These are phyloP conservation scores for Phytophthora pseudosyringae DNA, from an alignment of 352 stramenopile species.

Conservation along the genomic window DNA sequence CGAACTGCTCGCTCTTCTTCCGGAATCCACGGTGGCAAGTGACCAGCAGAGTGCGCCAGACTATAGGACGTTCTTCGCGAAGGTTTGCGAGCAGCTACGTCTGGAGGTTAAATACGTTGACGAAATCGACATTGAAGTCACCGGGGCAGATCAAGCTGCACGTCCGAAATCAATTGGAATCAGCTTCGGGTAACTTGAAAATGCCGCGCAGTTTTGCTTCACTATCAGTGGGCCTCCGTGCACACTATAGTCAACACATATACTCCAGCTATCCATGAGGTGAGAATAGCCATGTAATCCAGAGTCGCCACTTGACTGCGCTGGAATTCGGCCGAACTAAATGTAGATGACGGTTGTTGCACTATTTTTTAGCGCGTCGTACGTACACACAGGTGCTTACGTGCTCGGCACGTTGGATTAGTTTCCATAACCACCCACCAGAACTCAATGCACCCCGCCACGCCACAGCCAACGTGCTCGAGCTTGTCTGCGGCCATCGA, in stretches of 20 bases:
- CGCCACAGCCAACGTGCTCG: background rate
- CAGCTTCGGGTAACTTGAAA: slow-evolving; percentile 6
- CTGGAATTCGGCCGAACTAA: slow-evolving; percentile 15
- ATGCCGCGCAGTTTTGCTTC: slow-evolving; percentile 18
- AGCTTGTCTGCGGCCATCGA: slow-evolving; percentile 26
- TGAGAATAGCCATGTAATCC: slow-evolving; percentile 7
- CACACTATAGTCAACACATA: background rate
- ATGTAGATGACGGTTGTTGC: slow-evolving; percentile 24
- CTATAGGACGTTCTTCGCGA: slow-evolving; percentile 14
- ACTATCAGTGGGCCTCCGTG: background rate
- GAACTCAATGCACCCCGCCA: slow-evolving; percentile 11
- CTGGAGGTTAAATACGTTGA: slow-evolving; percentile 6
- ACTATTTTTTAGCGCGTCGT: slow-evolving; percentile 2
- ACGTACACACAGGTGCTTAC: background rate
- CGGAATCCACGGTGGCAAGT: background rate
- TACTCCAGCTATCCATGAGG: background rate
- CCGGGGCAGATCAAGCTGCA: background rate
- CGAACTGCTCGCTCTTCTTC: slow-evolving; percentile 11
- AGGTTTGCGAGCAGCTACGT: slow-evolving; percentile 19
- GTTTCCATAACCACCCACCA: background rate
- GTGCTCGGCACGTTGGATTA: background rate
- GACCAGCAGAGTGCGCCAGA: background rate
- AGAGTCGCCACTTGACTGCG: slow-evolving; percentile 12
- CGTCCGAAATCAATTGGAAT: slow-evolving; percentile 7
- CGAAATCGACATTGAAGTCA: background rate